Percentiles rank a stretch among this genome's conserved stretches.
Conservation (phyloP, 495 filamentous ascomycete genomes). For the Penicillium atrosanguineum region DNA sequence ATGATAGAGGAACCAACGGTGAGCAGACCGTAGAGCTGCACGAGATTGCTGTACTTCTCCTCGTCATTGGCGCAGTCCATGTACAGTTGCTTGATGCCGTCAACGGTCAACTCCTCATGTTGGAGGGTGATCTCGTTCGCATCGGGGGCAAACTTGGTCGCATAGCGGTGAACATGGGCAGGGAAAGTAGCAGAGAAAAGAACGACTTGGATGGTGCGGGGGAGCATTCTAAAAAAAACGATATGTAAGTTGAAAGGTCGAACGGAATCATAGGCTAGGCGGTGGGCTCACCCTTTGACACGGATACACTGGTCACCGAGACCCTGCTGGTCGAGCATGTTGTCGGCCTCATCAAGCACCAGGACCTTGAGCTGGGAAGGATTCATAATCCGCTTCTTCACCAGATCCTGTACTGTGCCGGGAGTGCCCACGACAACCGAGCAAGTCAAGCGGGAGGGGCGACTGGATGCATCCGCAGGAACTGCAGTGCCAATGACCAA, state of each 20-base stretch:
- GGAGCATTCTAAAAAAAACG: slow-evolving; percentile 58
- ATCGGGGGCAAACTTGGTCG: slow-evolving; percentile 72
- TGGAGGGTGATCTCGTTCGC: slow-evolving; percentile 86
- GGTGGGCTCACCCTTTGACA: slow-evolving; percentile 68
- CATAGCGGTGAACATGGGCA: slow-evolving; percentile 74
- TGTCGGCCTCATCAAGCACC: slow-evolving; percentile 91
- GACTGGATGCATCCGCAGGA: slow-evolving; percentile 64
- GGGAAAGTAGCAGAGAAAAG: slow-evolving; percentile 98
- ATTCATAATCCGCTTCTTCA: slow-evolving; percentile 68
- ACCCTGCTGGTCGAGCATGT: slow-evolving; percentile 93
- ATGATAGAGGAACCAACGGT: slow-evolving; percentile 97
- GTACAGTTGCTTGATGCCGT: slow-evolving; percentile 95
- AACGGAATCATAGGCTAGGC: not conserved
- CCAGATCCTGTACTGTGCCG: slow-evolving; percentile 84
- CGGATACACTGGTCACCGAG: slow-evolving; percentile 91
- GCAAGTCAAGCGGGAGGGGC: slow-evolving; percentile 59
- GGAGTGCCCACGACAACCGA: slow-evolving; percentile 91
- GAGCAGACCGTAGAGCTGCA: slow-evolving; percentile 91
- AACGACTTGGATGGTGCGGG: slow-evolving; percentile 71
- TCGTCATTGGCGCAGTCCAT: slow-evolving; percentile 81
- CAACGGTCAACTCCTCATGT: slow-evolving; percentile 88
- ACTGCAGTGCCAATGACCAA: slow-evolving; percentile 75
- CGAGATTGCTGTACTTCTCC: slow-evolving; percentile 82
- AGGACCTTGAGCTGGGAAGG: slow-evolving; percentile 66
- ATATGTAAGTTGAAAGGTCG: slow-evolving; percentile 12